Conservation (phyloP, 2,329 filamentous ascomycete species). For the Fusarium aywerte region DNA sequence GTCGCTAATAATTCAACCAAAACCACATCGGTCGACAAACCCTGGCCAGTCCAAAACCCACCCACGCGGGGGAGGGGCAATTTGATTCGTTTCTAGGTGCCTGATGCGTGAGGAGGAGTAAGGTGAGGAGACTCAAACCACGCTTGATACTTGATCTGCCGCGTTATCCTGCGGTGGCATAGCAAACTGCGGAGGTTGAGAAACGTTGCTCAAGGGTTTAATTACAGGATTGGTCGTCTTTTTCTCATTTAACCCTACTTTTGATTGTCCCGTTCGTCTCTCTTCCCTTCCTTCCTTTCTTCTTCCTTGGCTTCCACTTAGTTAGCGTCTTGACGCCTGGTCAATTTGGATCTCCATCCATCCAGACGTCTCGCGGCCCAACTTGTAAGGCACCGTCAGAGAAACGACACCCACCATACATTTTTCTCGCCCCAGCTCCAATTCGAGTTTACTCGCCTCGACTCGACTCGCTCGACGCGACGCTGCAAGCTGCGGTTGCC, state of each 20-base stretch:
- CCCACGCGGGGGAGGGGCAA: slow-evolving; percentile 45
- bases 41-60: slow-evolving; percentile 35
- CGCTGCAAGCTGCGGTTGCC: slow-evolving; percentile 47
- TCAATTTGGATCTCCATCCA: slow-evolving; percentile 12
- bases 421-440: slow-evolving; percentile 39
- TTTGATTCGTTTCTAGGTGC: slow-evolving; percentile 40
- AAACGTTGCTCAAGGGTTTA: slow-evolving; percentile 21
- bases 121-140: slow-evolving; percentile 41
- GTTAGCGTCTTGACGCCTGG: slow-evolving; percentile 20
- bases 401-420: slow-evolving; percentile 25
- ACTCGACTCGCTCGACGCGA: slow-evolving; percentile 27
- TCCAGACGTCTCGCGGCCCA: slow-evolving; percentile 42
- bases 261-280: neutral
- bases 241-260: slow-evolving; percentile 20
- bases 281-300: neutral
- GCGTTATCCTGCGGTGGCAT: slow-evolving; percentile 37
- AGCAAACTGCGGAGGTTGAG: slow-evolving; percentile 28
- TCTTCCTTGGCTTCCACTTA: neutral
- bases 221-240: slow-evolving; percentile 1
- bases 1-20: slow-evolving; percentile 14
- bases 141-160: slow-evolving; percentile 44
- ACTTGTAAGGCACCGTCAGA: slow-evolving; percentile 42
- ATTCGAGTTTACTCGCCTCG: slow-evolving; percentile 13
- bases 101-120: slow-evolving; percentile 42
- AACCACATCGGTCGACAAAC: slow-evolving; percentile 31